Evolutionary conservation across 1,139 yeast species (phyloP), one percentile per base, ranked within the genome.

Genomic region (Debaryomyces robertsiae): DNA sequence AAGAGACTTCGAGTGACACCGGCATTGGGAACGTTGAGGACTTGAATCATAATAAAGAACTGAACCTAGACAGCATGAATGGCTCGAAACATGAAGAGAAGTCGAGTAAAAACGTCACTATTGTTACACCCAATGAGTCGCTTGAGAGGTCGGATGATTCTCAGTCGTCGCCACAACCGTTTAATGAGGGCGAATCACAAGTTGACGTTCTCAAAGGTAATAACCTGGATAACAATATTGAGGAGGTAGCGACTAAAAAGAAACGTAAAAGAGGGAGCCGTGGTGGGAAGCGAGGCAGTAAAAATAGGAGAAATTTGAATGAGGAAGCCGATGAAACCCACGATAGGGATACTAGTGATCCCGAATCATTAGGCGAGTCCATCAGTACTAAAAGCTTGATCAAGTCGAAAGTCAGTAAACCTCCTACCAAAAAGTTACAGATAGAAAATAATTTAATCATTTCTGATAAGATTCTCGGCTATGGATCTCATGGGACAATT

Each of bases 401-500:
- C 7, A 61, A 67, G 6, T 45, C 48, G 3, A 32, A 44, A 27
- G 30, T 59, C 40, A 31, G 44, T 32, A 34, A 57, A 40, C 44
- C 47, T 9, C 57, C 62, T 9, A 42, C 52, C 27, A 69, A 63
- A 51, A 67, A 62, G 46, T 60, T 71, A 14, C 75, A 69, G 45
- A 67, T 70, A 35, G 76, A 71, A 44, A 81, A 77, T 41, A 82
- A 81, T 40, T 63, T 89, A 45, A 65, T 75, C 0, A 79, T 91
- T 2, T 80, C 94, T 0, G 86, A 86, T 49, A 80, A 77, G 32
- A 76, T 90, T 17, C 65, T 93, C 37, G 98, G 99, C 1, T 89
- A 88, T 58, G 99, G 99, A 1, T 89, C 97, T 1, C 96, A 93
- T 55, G 98, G 98, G 23, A 93, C 98, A 0, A 90, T 91, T 19